Base-by-base conservation (phyloP, 2,329 filamentous ascomycete genomes). In the Tympanopsis confertula region DNA sequence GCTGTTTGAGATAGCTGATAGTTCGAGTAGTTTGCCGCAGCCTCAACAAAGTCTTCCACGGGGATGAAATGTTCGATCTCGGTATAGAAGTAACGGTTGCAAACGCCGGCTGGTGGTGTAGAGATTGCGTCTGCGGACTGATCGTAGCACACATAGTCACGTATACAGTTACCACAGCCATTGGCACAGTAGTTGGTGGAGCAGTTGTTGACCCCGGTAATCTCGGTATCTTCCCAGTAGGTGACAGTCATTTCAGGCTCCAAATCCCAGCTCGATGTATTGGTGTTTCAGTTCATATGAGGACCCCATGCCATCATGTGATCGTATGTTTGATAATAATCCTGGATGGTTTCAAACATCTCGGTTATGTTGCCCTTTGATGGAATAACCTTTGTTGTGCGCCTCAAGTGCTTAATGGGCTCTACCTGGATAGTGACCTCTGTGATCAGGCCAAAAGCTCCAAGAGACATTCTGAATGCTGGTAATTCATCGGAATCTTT, bases 51-150 rank as follows among this genome's bases (percentile, higher is more conserved):
- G 22, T 41, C 19, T 37, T 48, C 46, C 12, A 45, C 42, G 3
- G 46, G 44, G 29, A 45, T 38, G 41, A 48, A 47, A 36, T 48
- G 46, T 38, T 48, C 44, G 39, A 47, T 42, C 30, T 48, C 40
- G n/a, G 40, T 44, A 24, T 43, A 43, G 43, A 47, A 48, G 12
- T 40, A 37, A 17, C 42, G 35, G 13, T 19, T 41, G 33, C 46
- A 48, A 29, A 48, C 36, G 18, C 44, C 46, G 17, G 39, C 38
- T 13, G 43, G 40, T 35, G 46, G 38, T 19, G 35, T 38, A 13
- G 46, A 42, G 13, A 39, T 35, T n/a, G 44, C 44, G 19, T 45
- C 39, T 12, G 35, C 44, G 12, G 38, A 41, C 35, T 47, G 37
- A n/a, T 48, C 46, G 30, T 48, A 48, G 41, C 46, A 48, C 26